A percentile compares a stretch with the other conserved stretches of the same genome.
Evolutionary conservation across 192 early-diverging fungal genomes (phyloP).

Genomic region (Podila minutissima): DNA sequence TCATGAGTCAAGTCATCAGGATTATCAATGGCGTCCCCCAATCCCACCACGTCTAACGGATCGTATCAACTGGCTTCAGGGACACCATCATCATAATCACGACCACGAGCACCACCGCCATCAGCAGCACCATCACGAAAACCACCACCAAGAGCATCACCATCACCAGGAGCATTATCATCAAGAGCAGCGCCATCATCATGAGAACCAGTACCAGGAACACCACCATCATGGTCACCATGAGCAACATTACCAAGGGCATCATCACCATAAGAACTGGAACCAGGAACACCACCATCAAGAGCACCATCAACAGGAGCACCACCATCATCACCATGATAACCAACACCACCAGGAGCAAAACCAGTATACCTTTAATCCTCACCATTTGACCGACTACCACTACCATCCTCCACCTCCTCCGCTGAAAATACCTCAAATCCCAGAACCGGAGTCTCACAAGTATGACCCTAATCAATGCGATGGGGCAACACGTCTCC

Average conservation of each 20-base stretch:
- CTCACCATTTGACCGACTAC: conserved; percentile 48
- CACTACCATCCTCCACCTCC: conserved; percentile 39
- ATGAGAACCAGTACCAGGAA: neutral
- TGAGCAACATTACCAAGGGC: neutral
- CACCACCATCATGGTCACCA: conserved; percentile 8
- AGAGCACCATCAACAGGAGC: conserved; percentile 2
- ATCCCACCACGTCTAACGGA: conserved; percentile 15
- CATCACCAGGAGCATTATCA: conserved; percentile 23
- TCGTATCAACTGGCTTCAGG: conserved; percentile 5
- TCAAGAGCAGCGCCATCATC: conserved; percentile 19
- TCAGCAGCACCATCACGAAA: conserved; percentile 8
- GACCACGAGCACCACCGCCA: no score
- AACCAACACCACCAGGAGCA: conserved; percentile 11
- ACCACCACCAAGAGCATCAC: conserved; percentile 7
- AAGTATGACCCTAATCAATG: conserved; percentile 10
- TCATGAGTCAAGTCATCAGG: neutral
- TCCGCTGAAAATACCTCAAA: conserved; percentile 23
- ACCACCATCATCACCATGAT: neutral
- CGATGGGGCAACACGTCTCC: neutral
- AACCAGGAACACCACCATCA: conserved; percentile 1
- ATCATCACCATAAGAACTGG: conserved; percentile 9
- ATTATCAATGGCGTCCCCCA: conserved; percentile 10
- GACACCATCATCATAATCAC: conserved; percentile 21
- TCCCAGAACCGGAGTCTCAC: conserved; percentile 28
- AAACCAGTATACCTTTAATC: conserved; percentile 23